Percentiles rank a stretch among this genome's conserved stretches.
These are phyloP conservation scores for Liquidambar formosana DNA, from an alignment of 164 flowering plant genomes.

Conservation along the genomic window DNA sequence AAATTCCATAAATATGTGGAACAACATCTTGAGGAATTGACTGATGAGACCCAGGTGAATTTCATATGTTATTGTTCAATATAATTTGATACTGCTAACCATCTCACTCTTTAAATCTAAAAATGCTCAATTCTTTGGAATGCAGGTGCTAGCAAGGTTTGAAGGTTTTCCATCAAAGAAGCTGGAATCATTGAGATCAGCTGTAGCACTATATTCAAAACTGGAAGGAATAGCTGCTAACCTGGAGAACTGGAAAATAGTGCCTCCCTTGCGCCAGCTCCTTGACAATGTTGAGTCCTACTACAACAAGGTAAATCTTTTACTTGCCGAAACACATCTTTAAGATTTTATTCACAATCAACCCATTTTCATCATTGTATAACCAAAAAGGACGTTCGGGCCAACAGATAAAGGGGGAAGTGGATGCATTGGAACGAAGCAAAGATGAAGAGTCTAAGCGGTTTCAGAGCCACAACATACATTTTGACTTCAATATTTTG, in stretches of 20 bases:
- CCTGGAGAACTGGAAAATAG: constrained; percentile 62
- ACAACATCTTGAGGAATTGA: constrained; percentile 62
- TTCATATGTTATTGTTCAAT: background rate
- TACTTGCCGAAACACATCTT: background rate
- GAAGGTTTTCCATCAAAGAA: constrained; percentile 80
- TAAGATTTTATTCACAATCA: background rate
- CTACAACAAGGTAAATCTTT: constrained; percentile 70
- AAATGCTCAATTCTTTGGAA: background rate
- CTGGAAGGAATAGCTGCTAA: constrained; percentile 44
- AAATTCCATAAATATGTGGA: constrained; percentile 73
- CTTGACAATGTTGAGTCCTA: constrained; percentile 68
- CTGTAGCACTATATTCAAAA: constrained; percentile 62
- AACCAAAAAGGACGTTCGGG: background rate
- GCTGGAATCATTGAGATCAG: constrained; percentile 70
- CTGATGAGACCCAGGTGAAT: constrained; percentile 81
- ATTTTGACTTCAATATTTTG: constrained; percentile 64
- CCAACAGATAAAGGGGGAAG: constrained; percentile 65
- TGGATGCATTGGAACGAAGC: constrained; percentile 67
- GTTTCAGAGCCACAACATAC: constrained; percentile 60
- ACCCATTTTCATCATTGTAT: background rate
- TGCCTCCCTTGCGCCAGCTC: constrained; percentile 47
- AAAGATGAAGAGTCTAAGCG: constrained; percentile 83
- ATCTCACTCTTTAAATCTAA: too few relatives aligned
- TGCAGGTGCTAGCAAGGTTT: constrained; percentile 73
- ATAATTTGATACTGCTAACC: too few relatives aligned